Percentiles rank a stretch among this genome's conserved stretches.
Conservation (phyloP, 2,329 filamentous ascomycete genomes). For the Penicillium sp. region DNA sequence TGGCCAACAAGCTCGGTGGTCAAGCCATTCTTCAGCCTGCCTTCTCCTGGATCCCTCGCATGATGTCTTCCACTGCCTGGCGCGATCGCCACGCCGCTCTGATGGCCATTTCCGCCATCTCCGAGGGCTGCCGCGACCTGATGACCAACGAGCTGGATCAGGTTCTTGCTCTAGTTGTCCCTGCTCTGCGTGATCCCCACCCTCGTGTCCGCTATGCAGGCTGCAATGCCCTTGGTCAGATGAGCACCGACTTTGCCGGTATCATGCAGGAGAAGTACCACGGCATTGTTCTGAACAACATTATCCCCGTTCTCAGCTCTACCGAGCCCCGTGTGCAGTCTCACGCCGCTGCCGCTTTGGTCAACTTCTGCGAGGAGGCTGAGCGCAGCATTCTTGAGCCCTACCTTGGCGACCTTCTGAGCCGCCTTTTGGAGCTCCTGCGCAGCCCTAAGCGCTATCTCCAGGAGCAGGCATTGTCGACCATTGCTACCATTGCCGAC, state of each 20-base stretch:
- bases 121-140: conserved; percentile 91
- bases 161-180: conserved; percentile 92
- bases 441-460: conserved; percentile 94
- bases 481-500: conserved; percentile 98
- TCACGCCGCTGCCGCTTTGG: conserved; percentile 93
- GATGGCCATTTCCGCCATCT: conserved; percentile 99
- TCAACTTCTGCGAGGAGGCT: conserved; percentile 99
- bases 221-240: conserved; percentile 98
- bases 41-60: conserved; percentile 94
- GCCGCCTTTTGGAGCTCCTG: conserved; percentile 82
- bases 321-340: conserved; percentile 93
- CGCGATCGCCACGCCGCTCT: conserved; percentile 93
- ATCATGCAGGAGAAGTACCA: conserved; percentile 98
- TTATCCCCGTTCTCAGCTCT: conserved; percentile 89
- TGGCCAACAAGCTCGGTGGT: conserved; percentile 97
- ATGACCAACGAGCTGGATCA: conserved; percentile 96
- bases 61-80: conserved; percentile 97
- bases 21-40: conserved; percentile 89
- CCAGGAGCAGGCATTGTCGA: conserved; percentile 95
- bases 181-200: conserved; percentile 85
- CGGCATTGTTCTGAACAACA: conserved; percentile 81
- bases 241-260: conserved; percentile 98
- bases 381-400: conserved; percentile 91
- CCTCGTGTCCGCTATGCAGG: conserved; percentile 95
- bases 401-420: conserved; percentile 86